Evolutionary conservation across 768 basidiomycete genomes (phyloP), one percentile per base, ranked within the genome.

Genomic region (Agaricus sinodeliciosus): DNA sequence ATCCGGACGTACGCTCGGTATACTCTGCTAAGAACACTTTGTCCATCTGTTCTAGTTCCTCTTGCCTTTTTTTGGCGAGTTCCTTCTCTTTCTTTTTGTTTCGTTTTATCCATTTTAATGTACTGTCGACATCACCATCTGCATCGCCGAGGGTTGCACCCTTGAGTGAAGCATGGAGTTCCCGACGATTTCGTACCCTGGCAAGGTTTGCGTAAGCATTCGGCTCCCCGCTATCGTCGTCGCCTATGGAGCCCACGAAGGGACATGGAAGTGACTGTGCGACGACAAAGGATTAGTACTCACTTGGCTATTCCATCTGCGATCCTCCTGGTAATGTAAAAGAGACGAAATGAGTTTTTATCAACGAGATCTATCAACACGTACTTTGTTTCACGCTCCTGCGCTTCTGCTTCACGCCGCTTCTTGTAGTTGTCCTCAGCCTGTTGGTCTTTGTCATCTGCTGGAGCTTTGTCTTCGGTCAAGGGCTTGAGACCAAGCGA

Each of bases 401-500:
- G 81, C 22, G 70, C 72, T 62, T 90, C 87, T 48, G 73, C 70
- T 49, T 89, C 85, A 58, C 86, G 79, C 47, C 78, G 72, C 62
- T 81, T 82, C 3, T 81, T 72, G 74, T 87, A 98, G 69, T 98
- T 98, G 46, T 81, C 74, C 67, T 92, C 91, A 11, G 96, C 96
- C 59, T 84, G 69, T 62, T 87, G 82, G 52, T 96, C 94, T 58
- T 80, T 84, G 63, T 83, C 81, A 63, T 83, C 75, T n/a, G 76
- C 78, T 7, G 87, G 80, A 13, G 73, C 79, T 39, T 77, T 74
- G 60, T 92, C 89, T 60, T 93, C 94, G 15, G 85, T 87, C 52
- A 98, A 79, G 39, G 96, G 94, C 65, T 94, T 91, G 55, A 99
- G 84, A 58, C 96, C 96, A 36, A 96, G 79, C 4, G 86, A 87